Evolutionary conservation across 495 filamentous ascomycete genomes (phyloP), one percentile per base, ranked within the genome.

Genomic region (Aspergillus cavernicola): DNA sequence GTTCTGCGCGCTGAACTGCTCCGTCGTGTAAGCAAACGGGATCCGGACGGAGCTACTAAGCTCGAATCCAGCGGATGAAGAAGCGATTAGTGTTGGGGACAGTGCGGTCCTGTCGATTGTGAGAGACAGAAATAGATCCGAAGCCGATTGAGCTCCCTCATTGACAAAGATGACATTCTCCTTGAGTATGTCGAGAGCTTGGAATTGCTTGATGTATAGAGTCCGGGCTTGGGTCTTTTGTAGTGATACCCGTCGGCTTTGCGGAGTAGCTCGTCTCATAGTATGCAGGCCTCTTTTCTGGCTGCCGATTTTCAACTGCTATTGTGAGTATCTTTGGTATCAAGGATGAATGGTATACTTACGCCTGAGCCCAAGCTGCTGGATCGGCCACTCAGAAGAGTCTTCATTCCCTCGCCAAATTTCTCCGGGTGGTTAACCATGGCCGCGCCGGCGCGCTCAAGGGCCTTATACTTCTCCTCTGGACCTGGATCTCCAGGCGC

Each of bases 351-450:
- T 16, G 41, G 16, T 6, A 44, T 19, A 62, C 72, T 62, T 31
- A 77, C 70, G 8, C 33, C 56, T 40, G 61, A 32, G n/a, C 64
- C 56, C 20, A 58, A 52, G 9, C 38, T 61, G 33, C 45, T 58
- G 23, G 38, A 65, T 43, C 60, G 58, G 22, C 50, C 60, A 10
- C 60, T 64, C 11, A 88, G 68, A 1, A 87, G 66, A 9, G 67
- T 68, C 64, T 82, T 85, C 76, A 95, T 85, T 0, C 79, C 81
- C 13, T 79, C 74, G 0, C 90, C 90, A 58, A 96, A 92, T 50
- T 89, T 81, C 46, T 85, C 82, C 0, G 90, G 90, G 63, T 95
- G 89, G 52, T 87, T 82, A 8, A 92, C 85, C 67, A 95, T 85
- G 1, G 81, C 81, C 0, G 82, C 87, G 6, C 89, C 89, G 13